Percentiles rank a stretch among this genome's conserved stretches.
Evolutionary conservation across 768 basidiomycete genomes (phyloP).

Genomic region (Auriscalpium microsporum): DNA sequence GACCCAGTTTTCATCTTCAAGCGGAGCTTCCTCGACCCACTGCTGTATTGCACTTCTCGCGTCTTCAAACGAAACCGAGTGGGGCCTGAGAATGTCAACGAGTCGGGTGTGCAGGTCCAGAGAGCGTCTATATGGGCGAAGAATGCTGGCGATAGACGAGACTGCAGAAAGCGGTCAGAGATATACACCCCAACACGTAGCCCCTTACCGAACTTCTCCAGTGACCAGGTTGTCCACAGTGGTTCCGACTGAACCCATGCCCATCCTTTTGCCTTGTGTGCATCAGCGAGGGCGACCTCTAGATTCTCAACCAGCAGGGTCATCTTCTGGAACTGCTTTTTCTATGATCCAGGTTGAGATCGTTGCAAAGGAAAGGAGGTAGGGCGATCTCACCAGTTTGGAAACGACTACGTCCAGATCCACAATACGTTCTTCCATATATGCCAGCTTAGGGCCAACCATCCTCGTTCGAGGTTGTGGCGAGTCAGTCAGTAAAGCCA

Average conservation of each 20-base stretch:
- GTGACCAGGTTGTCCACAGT: conserved; percentile 75
- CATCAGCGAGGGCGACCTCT: conserved; percentile 58
- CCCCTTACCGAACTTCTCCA: conserved; percentile 65
- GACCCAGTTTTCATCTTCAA: conserved; percentile 64
- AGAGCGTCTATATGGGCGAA: conserved; percentile 61
- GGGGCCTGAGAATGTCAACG: conserved; percentile 49
- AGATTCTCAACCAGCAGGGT: conserved; percentile 52
- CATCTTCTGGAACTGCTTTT: conserved; percentile 66
- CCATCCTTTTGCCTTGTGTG: conserved; percentile 63
- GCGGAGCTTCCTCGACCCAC: conserved; percentile 64
- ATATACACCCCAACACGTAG: neutral
- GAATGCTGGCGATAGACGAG: conserved; percentile 43
- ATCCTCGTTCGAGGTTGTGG: conserved; percentile 48
- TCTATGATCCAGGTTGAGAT: conserved; percentile 29
- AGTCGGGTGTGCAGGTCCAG: conserved; percentile 47
- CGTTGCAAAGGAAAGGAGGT: neutral
- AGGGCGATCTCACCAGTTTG: conserved; percentile 51
- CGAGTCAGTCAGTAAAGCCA: conserved; percentile 43
- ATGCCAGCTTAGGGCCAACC: conserved; percentile 54
- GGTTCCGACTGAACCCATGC: conserved; percentile 64
- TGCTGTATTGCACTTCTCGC: conserved; percentile 52
- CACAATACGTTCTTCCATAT: conserved; percentile 58
- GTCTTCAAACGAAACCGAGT: conserved; percentile 61
- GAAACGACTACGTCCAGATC: conserved; percentile 48
- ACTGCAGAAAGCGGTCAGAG: conserved; percentile 29